A percentile compares a stretch with the other conserved stretches of the same genome.
phyloP scores from a whole-genome alignment of 2,329 filamentous ascomycete species.

The Colletotrichum shisoi region DNA sequence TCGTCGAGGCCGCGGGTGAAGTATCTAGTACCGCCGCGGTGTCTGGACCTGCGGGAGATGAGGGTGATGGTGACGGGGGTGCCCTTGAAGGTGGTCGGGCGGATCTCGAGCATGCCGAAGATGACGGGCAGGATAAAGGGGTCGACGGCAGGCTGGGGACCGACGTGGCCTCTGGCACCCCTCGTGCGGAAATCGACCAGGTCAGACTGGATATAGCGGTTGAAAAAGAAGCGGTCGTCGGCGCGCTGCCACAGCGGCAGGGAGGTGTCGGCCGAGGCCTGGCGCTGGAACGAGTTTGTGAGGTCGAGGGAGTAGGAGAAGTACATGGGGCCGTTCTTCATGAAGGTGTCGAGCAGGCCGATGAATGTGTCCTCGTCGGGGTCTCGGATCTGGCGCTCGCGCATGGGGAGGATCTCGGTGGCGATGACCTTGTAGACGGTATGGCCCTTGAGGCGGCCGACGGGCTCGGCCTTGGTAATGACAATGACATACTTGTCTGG shows the following conservation, averaged over 20 bases:
- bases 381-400: slow-evolving; percentile 89
- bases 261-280: slow-evolving; percentile 76
- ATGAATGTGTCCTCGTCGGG: slow-evolving; percentile 94
- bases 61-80: slow-evolving; percentile 84
- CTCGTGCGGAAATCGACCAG: slow-evolving; percentile 83
- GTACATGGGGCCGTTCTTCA: slow-evolving; percentile 90
- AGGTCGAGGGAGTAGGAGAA: slow-evolving; percentile 98
- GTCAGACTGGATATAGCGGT: slow-evolving; percentile 88
- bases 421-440: slow-evolving; percentile 93
- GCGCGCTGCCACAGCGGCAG: slow-evolving; percentile 87
- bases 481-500: slow-evolving; percentile 93
- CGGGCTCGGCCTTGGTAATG: slow-evolving; percentile 90
- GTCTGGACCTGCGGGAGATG: slow-evolving; percentile 86
- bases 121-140: slow-evolving; percentile 95
- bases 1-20: slow-evolving; percentile 95
- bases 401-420: slow-evolving; percentile 92
- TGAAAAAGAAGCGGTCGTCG: slow-evolving; percentile 99
- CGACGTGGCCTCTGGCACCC: slow-evolving; percentile 69
- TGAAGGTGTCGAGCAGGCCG: slow-evolving; percentile 77
- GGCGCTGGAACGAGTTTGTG: slow-evolving; percentile 95
- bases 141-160: slow-evolving; percentile 78
- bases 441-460: slow-evolving; percentile 91
- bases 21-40: slow-evolving; percentile 90
- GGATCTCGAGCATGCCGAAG: slow-evolving; percentile 94
- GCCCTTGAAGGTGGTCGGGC: slow-evolving; percentile 82